Conservation (phyloP, 2,329 filamentous ascomycete species). For the Xylaria sp. region DNA sequence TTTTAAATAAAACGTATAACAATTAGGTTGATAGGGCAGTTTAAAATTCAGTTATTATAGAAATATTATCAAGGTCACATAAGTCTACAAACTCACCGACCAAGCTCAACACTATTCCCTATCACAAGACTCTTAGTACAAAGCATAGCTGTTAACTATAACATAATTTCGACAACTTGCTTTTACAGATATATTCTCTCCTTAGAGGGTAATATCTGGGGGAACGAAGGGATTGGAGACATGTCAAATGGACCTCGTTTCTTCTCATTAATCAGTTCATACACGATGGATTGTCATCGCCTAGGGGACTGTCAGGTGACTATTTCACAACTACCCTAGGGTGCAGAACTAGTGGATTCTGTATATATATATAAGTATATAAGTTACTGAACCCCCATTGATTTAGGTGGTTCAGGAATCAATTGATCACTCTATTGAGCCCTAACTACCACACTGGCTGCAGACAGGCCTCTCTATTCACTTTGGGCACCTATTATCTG, state of each 20-base stretch:
- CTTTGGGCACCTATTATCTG: too few relatives aligned
- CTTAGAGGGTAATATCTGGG: not conserved
- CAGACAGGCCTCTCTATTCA: too few relatives aligned
- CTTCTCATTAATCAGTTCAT: not conserved
- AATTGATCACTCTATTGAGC: too few relatives aligned
- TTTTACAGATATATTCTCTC: not conserved
- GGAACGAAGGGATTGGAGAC: not conserved
- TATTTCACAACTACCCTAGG: too few relatives aligned
- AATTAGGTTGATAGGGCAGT: not conserved
- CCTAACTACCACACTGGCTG: too few relatives aligned
- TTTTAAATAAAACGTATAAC: not conserved
- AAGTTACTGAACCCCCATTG: too few relatives aligned
- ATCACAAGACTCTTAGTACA: not conserved
- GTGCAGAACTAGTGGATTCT: too few relatives aligned
- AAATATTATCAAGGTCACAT: not conserved
- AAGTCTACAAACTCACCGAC: not conserved
- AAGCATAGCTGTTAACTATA: not conserved
- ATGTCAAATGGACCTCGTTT: not conserved
- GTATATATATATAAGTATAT: too few relatives aligned
- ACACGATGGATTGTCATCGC: not conserved
- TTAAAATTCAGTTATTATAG: not conserved
- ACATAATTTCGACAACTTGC: not conserved
- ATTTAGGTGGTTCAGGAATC: too few relatives aligned
- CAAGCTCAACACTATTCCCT: not conserved
- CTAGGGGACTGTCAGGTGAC: too few relatives aligned